These are phyloP conservation scores for Calonectria ilicicola DNA, from an alignment of 2,329 filamentous ascomycete species.

Conservation along the genomic window DNA sequence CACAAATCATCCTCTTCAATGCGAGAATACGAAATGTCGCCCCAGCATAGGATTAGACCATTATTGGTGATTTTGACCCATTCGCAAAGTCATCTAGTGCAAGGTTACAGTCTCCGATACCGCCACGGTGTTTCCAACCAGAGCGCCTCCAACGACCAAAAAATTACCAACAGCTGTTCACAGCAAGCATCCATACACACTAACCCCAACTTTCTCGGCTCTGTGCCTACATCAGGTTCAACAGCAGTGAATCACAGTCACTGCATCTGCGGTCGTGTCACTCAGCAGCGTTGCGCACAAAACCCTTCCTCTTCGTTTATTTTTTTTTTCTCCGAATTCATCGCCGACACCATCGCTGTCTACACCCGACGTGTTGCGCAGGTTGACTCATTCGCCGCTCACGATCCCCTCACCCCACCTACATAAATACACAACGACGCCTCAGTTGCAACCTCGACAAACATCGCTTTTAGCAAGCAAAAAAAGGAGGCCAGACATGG, in stretches of 20 bases:
- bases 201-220: neutral
- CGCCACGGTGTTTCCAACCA: too few species aligned
- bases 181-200: neutral
- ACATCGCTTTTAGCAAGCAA: neutral
- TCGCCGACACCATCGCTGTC: neutral
- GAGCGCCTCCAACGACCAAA: too few species aligned
- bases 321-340: neutral
- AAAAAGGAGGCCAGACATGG: slow-evolving; percentile 13
- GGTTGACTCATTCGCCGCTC: slow-evolving; percentile 10
- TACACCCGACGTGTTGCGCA: neutral
- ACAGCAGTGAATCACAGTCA: neutral
- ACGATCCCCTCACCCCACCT: slow-evolving; percentile 1
- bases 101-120: too few species aligned
- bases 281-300: neutral
- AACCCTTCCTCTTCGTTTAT: neutral
- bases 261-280: neutral
- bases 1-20: too few species aligned
- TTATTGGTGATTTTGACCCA: too few species aligned
- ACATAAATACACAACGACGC: neutral
- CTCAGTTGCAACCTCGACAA: too few species aligned
- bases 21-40: too few species aligned
- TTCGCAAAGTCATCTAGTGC: too few species aligned
- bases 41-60: too few species aligned
- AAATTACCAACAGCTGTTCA: neutral
- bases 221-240: neutral